Conservation (phyloP, 2,329 filamentous ascomycete species). For the Ophiostoma triangulosporum region DNA sequence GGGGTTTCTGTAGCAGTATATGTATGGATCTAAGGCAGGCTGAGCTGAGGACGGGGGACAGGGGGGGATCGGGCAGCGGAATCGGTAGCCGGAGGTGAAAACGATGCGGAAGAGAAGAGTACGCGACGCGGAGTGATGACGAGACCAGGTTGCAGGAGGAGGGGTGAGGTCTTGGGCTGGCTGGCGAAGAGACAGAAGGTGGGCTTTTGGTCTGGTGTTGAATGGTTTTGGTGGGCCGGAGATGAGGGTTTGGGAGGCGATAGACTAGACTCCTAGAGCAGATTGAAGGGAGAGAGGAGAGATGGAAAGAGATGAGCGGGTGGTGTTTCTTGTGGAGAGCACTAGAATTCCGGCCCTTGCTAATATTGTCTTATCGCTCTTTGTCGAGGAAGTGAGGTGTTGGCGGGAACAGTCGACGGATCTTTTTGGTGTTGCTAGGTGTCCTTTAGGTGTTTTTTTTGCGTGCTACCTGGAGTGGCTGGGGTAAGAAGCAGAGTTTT, state of each 20-base stretch:
- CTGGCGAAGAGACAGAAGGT: constrained; percentile 10
- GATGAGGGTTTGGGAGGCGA: constrained; percentile 5
- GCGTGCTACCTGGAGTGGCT: not conserved
- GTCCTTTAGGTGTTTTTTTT: not conserved
- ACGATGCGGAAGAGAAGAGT: constrained; percentile 9
- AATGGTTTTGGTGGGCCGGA: constrained; percentile 7
- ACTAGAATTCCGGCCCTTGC: constrained; percentile 6
- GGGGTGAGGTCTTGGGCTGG: constrained; percentile 12
- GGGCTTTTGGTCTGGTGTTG: not conserved
- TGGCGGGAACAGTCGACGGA: not conserved
- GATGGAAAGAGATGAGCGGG: not conserved
- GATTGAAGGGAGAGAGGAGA: too few relatives aligned
- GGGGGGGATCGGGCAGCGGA: not conserved
- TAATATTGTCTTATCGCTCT: constrained; percentile 2
- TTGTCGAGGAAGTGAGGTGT: not conserved
- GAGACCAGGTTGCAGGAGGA: constrained; percentile 11
- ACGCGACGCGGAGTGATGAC: constrained; percentile 16
- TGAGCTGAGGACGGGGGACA: not conserved
- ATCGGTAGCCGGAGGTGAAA: constrained; percentile 3
- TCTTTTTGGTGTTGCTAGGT: not conserved
- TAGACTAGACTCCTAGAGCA: not conserved
- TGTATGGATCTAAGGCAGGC: not conserved
- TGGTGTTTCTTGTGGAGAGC: constrained; percentile 7
- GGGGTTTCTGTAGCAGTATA: constrained; percentile 2
- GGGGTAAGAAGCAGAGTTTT: constrained; percentile 10